Evolutionary conservation across 768 basidiomycete genomes (phyloP).

Genomic region (Boletus vinaceobasis): DNA sequence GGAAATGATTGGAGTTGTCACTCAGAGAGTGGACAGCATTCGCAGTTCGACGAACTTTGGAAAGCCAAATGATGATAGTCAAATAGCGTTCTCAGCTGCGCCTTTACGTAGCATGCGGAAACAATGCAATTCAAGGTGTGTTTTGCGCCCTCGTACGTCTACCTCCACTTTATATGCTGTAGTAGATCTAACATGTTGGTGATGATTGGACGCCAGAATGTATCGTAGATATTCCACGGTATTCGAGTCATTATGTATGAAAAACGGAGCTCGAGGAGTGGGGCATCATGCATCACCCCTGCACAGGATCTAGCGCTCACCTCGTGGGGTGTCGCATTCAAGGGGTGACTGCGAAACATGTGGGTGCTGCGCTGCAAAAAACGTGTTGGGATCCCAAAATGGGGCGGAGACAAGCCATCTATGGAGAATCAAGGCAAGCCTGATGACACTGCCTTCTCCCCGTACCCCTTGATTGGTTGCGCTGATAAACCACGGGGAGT

Average conservation of each 20-base stretch:
- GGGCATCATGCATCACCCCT: slow-evolving; percentile 18
- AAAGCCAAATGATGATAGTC: slow-evolving; percentile 22
- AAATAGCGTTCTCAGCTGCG: slow-evolving; percentile 13
- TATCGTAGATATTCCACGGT: slow-evolving; percentile 24
- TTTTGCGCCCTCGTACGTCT: slow-evolving; percentile 24
- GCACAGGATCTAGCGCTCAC: slow-evolving; percentile 21
- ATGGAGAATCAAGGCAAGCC: slow-evolving; percentile 19
- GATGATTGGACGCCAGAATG: slow-evolving; percentile 19
- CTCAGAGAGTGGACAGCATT: slow-evolving; percentile 25
- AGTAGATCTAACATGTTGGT: slow-evolving; percentile 20
- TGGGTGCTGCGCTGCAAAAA: slow-evolving; percentile 32
- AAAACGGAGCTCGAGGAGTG: slow-evolving; percentile 19
- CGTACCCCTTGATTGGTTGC: slow-evolving; percentile 31
- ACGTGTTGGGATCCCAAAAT: slow-evolving; percentile 33
- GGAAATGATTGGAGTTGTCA: slow-evolving; percentile 35
- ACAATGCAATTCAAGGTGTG: slow-evolving; percentile 21
- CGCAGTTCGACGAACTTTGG: slow-evolving; percentile 30
- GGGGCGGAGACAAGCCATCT: slow-evolving; percentile 13
- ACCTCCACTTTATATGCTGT: slow-evolving; percentile 16
- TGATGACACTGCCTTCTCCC: slow-evolving; percentile 28
- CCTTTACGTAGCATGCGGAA: slow-evolving; percentile 26
- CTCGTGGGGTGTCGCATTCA: slow-evolving; percentile 29
- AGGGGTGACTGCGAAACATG: slow-evolving; percentile 24
- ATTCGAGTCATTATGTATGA: slow-evolving; percentile 32
- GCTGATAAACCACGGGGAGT: slow-evolving; percentile 32